Evolutionary conservation across 352 stramenopile genomes (phyloP).

Genomic region (Phytophthora hybrid): DNA sequence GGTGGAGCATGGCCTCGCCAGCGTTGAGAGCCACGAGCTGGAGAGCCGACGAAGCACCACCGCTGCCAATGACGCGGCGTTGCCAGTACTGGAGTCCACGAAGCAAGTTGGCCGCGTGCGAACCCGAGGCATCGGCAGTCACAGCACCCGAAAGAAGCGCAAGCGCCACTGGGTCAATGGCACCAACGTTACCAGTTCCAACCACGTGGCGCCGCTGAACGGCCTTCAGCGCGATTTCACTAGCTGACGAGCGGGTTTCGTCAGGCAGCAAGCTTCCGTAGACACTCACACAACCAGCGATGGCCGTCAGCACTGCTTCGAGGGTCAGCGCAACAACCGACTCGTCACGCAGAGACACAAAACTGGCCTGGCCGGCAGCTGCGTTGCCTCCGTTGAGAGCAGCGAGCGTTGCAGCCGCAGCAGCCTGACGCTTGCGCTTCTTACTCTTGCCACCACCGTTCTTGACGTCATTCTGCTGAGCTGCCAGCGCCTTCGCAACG

Average conservation of each 20-base stretch:
- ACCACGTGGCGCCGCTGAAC: slow-evolving; percentile 37
- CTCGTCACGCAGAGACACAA: slow-evolving; percentile 69
- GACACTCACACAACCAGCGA: slow-evolving; percentile 65
- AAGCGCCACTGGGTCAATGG: slow-evolving; percentile 54
- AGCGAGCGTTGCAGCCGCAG: slow-evolving; percentile 55
- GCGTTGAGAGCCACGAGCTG: slow-evolving; percentile 68
- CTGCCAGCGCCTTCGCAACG: slow-evolving; percentile 25
- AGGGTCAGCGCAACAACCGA: slow-evolving; percentile 51
- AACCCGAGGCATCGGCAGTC: slow-evolving; percentile 60
- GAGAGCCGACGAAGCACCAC: slow-evolving; percentile 41
- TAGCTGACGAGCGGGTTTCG: slow-evolving; percentile 49
- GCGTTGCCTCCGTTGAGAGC: slow-evolving; percentile 36
- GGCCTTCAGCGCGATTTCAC: slow-evolving; percentile 56
- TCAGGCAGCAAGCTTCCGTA: slow-evolving; percentile 69
- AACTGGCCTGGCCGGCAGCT: slow-evolving; percentile 33
- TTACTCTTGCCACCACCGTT: slow-evolving; percentile 67
- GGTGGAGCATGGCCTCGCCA: slow-evolving; percentile 77
- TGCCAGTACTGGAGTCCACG: slow-evolving; percentile 69
- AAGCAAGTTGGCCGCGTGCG: slow-evolving; percentile 66
- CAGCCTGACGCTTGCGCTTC: slow-evolving; percentile 84
- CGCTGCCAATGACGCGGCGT: slow-evolving; percentile 25
- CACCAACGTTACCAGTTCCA: slow-evolving; percentile 30
- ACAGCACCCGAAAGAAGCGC: slow-evolving; percentile 62
- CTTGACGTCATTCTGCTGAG: slow-evolving; percentile 32
- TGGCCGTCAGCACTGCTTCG: slow-evolving; percentile 55